Evolutionary conservation across 805 yeast species (phyloP), one percentile per base, ranked within the genome.

Genomic region (Starmerella floris): DNA sequence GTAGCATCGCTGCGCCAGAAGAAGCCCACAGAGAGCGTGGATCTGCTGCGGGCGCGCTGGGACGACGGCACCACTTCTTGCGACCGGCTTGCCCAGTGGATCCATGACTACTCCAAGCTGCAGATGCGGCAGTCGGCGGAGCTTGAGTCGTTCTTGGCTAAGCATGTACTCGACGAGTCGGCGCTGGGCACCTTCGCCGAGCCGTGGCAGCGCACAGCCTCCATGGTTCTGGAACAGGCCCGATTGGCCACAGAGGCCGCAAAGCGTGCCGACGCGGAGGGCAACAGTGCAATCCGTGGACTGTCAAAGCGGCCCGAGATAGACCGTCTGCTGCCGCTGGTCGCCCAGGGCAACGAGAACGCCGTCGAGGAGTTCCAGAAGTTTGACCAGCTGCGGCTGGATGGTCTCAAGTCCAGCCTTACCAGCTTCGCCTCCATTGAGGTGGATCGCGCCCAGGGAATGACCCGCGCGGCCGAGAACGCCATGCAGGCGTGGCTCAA

Each of bases 401-500:
- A 62, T 46, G 69, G 75, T 44, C 64, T 83, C 46, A 78, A 83
- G 56, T 77, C 76, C 41, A 69, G 77, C 42, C 67, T 87, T 43
- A 65, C 77, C 39, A 76, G 76, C 55, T 78, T 75, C 55, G 73
- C 76, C 57, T 73, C 83, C 15, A 71, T 76, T 33, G 64, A 69
- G 43, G 68, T 70, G 35, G 84, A 79, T 55, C 64, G 66, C 37
- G 55, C 75, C 25, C 68, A 67, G 49, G 59, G 59, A 28, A 62
- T 66, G 30, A 65, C 70, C 13, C 59, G 62, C 30, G 62, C 67
- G 22, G 73, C 76, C 56, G 95, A 85, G 62, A 62, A 62, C 36
- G 74, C 82, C 5, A 66, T 81, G 56, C 77, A 77, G 49, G 73
- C 74, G 48, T 67, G 80, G 40, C 67, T 85, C 55, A 72, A 72